A percentile compares a stretch with the other conserved stretches of the same genome.
These are phyloP conservation scores for Phaeosphaeria sp. DNA, from an alignment of 2,329 filamentous ascomycete genomes.

Conservation along the genomic window DNA sequence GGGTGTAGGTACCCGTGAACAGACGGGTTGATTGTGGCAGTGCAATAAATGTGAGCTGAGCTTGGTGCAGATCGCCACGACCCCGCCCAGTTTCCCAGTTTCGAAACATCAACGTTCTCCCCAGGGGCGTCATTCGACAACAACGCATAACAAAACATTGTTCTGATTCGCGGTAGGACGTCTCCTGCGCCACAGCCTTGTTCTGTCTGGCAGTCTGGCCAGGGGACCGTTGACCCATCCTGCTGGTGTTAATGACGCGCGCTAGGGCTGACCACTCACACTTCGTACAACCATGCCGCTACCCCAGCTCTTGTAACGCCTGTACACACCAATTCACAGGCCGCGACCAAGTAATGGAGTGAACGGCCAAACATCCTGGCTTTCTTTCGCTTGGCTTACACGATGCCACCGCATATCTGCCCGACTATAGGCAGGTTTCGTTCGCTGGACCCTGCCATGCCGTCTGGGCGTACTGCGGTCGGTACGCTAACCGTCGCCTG, in stretches of 20 bases:
- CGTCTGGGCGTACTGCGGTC: background rate
- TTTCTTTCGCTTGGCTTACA: background rate
- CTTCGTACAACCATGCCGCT: slow-evolving; percentile 1
- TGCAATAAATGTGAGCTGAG: background rate
- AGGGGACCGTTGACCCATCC: slow-evolving; percentile 3
- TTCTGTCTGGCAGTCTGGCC: background rate
- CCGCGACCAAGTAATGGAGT: slow-evolving; percentile 5
- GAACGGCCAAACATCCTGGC: background rate
- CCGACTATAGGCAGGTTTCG: background rate
- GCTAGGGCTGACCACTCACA: slow-evolving; percentile 10
- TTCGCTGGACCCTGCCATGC: background rate
- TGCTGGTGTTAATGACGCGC: slow-evolving; percentile 2
- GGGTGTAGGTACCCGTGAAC: too few species aligned
- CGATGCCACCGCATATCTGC: background rate
- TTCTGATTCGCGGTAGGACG: background rate
- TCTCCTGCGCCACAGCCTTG: background rate
- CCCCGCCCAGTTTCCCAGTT: background rate
- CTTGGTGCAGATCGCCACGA: background rate
- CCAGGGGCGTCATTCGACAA: background rate
- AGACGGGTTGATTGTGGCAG: background rate
- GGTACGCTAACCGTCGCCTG: background rate
- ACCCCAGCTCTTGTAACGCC: slow-evolving; percentile 3
- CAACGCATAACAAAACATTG: background rate
- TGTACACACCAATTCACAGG: slow-evolving; percentile 1
- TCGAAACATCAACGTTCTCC: background rate